Evolutionary conservation across 495 filamentous ascomycete genomes (phyloP), one percentile per base, ranked within the genome.

Genomic region (Immersiella caudata): DNA sequence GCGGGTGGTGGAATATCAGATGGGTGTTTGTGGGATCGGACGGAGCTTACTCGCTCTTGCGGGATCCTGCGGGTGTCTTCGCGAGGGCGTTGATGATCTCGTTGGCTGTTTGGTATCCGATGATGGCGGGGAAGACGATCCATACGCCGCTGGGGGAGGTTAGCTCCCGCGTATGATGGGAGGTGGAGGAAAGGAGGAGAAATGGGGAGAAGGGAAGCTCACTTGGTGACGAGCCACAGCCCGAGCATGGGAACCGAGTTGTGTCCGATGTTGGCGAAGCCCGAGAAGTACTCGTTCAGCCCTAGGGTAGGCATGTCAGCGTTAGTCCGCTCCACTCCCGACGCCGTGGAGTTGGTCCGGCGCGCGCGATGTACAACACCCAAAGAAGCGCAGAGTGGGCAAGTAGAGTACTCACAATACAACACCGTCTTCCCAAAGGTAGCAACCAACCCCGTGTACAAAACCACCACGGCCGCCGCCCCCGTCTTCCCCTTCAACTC

Each of bases 361-460:
- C 14, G 40, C 40, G 40, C 40, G 11, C 40, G 16, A 46, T 18
- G 11, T 6, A 46, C 24, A 59, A 8, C 26, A 40, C 7, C 50
- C 7, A 24, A 18, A 9, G 12, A 29, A 33, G 22, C 6, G 60
- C 16, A 20, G 14, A 4, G 2, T 21, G 51, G 11, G 4, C 56
- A 52, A 60, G 35, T 55, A 40, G 54, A 56, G 68, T 63, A 83
- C 89, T 83, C 73, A 93, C 93, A 90, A 73, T 97, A 98, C 18
- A 98, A 78, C 63, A 91, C 72, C 18, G 94, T 97, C 86, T 97
- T 97, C 78, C 88, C 90, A 0, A 95, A 71, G 1, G 94, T 97
- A 90, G 95, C 91, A 3, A 93, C 81, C 6, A 87, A 87, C 1
- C 88, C 84, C 33, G 83, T 82, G 68, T 90, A 94, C 6, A 84